phyloP scores from a whole-genome alignment of 129 eudicot genomes.

The Escallonia herrerae region DNA sequence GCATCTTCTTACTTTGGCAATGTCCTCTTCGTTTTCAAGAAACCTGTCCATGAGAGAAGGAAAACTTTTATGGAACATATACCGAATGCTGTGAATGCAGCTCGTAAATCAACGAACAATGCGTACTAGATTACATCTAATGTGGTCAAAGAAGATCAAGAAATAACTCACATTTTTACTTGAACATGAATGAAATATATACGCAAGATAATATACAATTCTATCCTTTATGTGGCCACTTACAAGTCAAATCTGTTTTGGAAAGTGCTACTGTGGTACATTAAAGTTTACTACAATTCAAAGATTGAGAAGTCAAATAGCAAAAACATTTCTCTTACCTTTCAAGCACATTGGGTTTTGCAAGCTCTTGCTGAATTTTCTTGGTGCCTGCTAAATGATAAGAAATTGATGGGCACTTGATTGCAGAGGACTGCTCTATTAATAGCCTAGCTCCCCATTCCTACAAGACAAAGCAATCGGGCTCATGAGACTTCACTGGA shows the following conservation, averaged over 20 bases:
- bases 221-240: too few species aligned
- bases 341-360: slow-evolving; percentile 88
- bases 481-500: not conserved
- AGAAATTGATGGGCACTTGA: slow-evolving; percentile 92
- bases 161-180: too few species aligned
- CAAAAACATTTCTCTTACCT: slow-evolving; percentile 33
- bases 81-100: not conserved
- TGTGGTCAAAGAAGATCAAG: too few species aligned
- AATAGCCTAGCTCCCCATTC: slow-evolving; percentile 92
- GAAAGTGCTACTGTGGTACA: too few species aligned
- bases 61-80: slow-evolving; percentile 1
- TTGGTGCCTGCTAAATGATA: slow-evolving; percentile 94
- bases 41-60: slow-evolving; percentile 44
- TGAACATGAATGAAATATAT: too few species aligned
- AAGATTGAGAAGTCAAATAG: too few species aligned
- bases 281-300: too few species aligned
- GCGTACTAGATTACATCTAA: too few species aligned
- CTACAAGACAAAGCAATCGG: slow-evolving; percentile 26
- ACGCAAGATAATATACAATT: too few species aligned
- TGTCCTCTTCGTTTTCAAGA: slow-evolving; percentile 76
- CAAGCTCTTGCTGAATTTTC: slow-evolving; percentile 98
- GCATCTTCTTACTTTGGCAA: slow-evolving; percentile 69
- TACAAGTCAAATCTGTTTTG: too few species aligned
- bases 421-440: slow-evolving; percentile 81
- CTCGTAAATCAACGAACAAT: not conserved